Base-by-base conservation (phyloP, 306 rosid genomes). In the Abrus precatorius region DNA sequence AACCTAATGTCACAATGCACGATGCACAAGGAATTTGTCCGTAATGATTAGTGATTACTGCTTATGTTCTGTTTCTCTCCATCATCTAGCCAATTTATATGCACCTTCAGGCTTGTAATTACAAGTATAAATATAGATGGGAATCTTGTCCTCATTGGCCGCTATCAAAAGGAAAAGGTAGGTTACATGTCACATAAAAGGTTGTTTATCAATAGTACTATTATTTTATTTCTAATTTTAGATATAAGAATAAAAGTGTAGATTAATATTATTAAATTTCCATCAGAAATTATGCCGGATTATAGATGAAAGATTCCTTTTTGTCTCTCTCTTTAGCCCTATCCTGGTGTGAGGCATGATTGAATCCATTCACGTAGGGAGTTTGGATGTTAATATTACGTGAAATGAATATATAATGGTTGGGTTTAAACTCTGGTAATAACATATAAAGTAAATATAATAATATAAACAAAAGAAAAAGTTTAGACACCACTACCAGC, bases 61-160 rank as follows among this genome's bases (percentile, higher is more conserved):
- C 48, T 75, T 27, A 6, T 75, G 55, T 29, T 65, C 14, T 52
- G 66, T 65, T 77, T 77, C 64, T 65, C 59, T 7, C 79, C 30
- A 44, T 30, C 47, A 30, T 67, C 43, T 62, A 6, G 47, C 13
- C 76, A 36, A 84, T 75, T 62, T 28, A 48, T 36, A 45, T 73
- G 27, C 78, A 63, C 77, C 41, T n/a, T n/a, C 89, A 93, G 97
- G 92, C n/a, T 93, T 81, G 91, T 93, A 80, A 78, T 93, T 76
- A 75, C 79, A 75, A 91, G 97, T 88, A 87, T 89, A 79, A 84
- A 60, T 45, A 8, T 75, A 30, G 70, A 75, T 45, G 79, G 79
- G 59, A 75, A 13, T 59, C 79, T 75, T 75, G 69, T 75, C 70
- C 79, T 75, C 70, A 75, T 75, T 45, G 79, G 79, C 4, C 59